Percentiles rank a stretch among this genome's conserved stretches.
Evolutionary conservation across 2,329 filamentous ascomycete species (phyloP).

Genomic region (Neospermospora avenae): DNA sequence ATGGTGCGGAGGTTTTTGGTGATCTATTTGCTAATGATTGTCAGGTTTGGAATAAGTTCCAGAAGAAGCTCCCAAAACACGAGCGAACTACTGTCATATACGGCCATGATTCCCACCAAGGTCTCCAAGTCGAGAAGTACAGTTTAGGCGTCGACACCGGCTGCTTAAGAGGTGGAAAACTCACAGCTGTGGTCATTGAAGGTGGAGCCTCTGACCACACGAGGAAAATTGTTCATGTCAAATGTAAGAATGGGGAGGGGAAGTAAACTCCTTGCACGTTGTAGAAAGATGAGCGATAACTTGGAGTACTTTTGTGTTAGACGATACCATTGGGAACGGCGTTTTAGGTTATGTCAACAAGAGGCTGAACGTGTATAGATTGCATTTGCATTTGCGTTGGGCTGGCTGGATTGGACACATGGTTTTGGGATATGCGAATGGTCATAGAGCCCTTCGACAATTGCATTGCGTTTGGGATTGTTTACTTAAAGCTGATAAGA

Average conservation of each 20-base stretch:
- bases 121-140: slow-evolving; percentile 64
- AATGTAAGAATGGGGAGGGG: slow-evolving; percentile 28
- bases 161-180: slow-evolving; percentile 70
- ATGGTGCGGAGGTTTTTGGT: neutral
- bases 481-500: neutral
- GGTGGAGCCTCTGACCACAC: slow-evolving; percentile 41
- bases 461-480: neutral
- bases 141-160: slow-evolving; percentile 83
- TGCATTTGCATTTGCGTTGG: slow-evolving; percentile 1
- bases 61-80: slow-evolving; percentile 37
- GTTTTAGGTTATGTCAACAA: neutral
- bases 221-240: slow-evolving; percentile 32
- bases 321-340: slow-evolving; percentile 5
- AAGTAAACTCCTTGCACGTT: neutral
- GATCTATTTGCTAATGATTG: slow-evolving; percentile 17
- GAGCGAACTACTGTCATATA: slow-evolving; percentile 70
- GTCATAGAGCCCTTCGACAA: neutral
- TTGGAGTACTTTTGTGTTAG: neutral
- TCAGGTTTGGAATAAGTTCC: slow-evolving; percentile 53
- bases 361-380: neutral
- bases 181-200: slow-evolving; percentile 76
- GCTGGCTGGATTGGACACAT: neutral
- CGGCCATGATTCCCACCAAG: slow-evolving; percentile 77
- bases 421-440: neutral
- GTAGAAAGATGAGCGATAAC: neutral